A percentile compares a stretch with the other conserved stretches of the same genome.
phyloP scores from a whole-genome alignment of 1,284 basidiomycete species.

The Crucibulum cyathiforme region DNA sequence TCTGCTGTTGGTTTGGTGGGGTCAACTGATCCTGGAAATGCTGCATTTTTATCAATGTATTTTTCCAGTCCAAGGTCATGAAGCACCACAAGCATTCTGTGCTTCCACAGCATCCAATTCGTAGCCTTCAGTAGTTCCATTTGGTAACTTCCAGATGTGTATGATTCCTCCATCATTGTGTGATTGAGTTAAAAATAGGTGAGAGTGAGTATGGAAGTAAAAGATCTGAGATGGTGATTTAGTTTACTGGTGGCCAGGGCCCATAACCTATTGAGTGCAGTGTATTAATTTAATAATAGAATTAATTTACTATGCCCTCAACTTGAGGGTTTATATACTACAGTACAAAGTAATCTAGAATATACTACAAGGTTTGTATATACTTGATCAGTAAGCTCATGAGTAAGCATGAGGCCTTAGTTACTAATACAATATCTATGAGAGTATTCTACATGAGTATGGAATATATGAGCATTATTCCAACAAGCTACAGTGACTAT shows the following conservation, averaged over 20 bases:
- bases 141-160: constrained; percentile 9
- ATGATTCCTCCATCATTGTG: constrained; percentile 5
- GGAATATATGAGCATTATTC: too few species aligned
- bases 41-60: constrained; percentile 14
- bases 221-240: neutral
- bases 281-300: too few species aligned
- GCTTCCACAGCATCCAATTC: constrained; percentile 20
- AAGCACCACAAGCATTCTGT: constrained; percentile 13
- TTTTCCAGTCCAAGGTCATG: constrained; percentile 19
- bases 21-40: constrained; percentile 4
- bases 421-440: too few species aligned
- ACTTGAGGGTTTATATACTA: too few species aligned
- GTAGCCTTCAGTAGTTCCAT: constrained; percentile 15
- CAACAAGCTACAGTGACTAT: too few species aligned
- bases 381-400: too few species aligned
- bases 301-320: too few species aligned
- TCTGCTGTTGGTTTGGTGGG: constrained; percentile 2
- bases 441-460: too few species aligned
- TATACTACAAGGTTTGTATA: too few species aligned
- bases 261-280: constrained; percentile 26
- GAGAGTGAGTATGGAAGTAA: constrained; percentile 7
- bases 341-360: too few species aligned
- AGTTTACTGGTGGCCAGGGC: constrained; percentile 16
- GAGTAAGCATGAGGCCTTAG: too few species aligned
- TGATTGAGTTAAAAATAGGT: neutral